Conservation (phyloP, 2,329 filamentous ascomycete genomes). For the Exophiala dermatitidis region DNA sequence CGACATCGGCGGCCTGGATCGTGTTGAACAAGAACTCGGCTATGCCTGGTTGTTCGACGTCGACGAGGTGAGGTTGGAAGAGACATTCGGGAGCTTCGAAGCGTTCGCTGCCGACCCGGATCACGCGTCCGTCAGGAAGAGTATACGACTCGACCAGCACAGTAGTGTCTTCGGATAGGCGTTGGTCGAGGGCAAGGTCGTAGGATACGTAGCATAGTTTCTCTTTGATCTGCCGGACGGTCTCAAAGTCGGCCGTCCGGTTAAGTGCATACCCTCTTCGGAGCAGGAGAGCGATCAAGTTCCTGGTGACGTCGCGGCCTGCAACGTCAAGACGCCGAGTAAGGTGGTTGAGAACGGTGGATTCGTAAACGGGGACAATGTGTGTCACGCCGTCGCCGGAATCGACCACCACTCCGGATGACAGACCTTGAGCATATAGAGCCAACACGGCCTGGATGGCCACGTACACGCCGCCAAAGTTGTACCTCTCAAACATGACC, state of each 20-base stretch:
- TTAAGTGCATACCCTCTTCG: conserved; percentile 94
- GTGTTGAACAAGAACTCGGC: conserved; percentile 98
- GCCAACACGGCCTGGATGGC: conserved; percentile 96
- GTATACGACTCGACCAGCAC: conserved; percentile 97
- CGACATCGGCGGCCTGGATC: conserved; percentile 90
- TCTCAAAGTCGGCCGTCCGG: conserved; percentile 97
- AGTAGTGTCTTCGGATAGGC: conserved; percentile 92
- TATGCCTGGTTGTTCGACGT: conserved; percentile 94
- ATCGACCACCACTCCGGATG: conserved; percentile 94
- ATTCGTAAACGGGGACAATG: conserved; percentile 97
- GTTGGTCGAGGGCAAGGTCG: conserved; percentile 92
- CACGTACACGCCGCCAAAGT: conserved; percentile 93
- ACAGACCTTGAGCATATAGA: conserved; percentile 89
- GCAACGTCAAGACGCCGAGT: conserved; percentile 91
- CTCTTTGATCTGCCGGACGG: conserved; percentile 98
- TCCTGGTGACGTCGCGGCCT: conserved; percentile 94
- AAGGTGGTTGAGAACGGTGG: conserved; percentile 92
- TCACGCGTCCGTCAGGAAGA: conserved; percentile 89
- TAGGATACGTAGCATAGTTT: conserved; percentile 99
- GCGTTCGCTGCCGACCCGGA: conserved; percentile 89
- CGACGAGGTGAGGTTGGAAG: conserved; percentile 96
- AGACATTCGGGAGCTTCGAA: conserved; percentile 98
- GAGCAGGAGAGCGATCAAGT: conserved; percentile 88
- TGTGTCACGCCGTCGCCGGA: conserved; percentile 97
- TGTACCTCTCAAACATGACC: conserved; percentile 98